Conservation (phyloP, 495 filamentous ascomycete genomes). For the Rostrohypoxylon terebratum region DNA sequence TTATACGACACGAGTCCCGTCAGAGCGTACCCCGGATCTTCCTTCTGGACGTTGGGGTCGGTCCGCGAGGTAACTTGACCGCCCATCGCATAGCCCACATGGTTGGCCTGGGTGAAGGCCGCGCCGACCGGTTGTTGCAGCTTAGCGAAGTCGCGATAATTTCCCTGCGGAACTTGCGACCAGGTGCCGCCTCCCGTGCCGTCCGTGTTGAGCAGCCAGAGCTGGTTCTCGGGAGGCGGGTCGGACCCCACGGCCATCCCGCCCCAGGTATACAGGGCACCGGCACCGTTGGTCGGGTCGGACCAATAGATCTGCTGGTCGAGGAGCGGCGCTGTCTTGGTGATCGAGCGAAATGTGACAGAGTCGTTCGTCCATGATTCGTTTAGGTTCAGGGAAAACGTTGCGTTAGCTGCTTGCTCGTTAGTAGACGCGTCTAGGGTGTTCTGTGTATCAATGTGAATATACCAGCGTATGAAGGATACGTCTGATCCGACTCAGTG, state of each 20-base stretch:
- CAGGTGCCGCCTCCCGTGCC: conserved; percentile 53
- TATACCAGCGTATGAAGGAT: conserved; percentile 39
- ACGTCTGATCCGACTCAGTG: conserved; percentile 27
- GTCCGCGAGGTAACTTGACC: conserved; percentile 46
- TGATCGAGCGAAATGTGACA: conserved; percentile 45
- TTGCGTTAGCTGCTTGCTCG: conserved; percentile 46
- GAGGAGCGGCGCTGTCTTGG: conserved; percentile 39
- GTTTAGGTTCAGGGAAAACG: conserved; percentile 53
- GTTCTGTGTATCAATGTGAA: not conserved
- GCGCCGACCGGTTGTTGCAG: conserved; percentile 36
- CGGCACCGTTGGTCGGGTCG: conserved; percentile 36
- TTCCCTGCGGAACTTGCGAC: conserved; percentile 45
- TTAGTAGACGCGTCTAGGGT: conserved; percentile 15
- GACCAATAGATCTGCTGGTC: conserved; percentile 49
- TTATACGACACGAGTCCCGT: conserved; percentile 51
- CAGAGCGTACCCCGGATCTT: conserved; percentile 41
- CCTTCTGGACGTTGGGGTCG: conserved; percentile 41
- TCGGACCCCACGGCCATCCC: conserved; percentile 40
- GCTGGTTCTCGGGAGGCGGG: conserved; percentile 34
- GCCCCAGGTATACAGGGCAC: conserved; percentile 53
- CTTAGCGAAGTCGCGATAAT: conserved; percentile 41
- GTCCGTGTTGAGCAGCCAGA: conserved; percentile 53
- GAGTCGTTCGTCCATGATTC: conserved; percentile 51
- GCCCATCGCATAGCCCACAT: conserved; percentile 47
- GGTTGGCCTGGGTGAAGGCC: conserved; percentile 36